These are phyloP conservation scores for Parmelia sp. DNA, from an alignment of 495 filamentous ascomycete species.

Conservation along the genomic window DNA sequence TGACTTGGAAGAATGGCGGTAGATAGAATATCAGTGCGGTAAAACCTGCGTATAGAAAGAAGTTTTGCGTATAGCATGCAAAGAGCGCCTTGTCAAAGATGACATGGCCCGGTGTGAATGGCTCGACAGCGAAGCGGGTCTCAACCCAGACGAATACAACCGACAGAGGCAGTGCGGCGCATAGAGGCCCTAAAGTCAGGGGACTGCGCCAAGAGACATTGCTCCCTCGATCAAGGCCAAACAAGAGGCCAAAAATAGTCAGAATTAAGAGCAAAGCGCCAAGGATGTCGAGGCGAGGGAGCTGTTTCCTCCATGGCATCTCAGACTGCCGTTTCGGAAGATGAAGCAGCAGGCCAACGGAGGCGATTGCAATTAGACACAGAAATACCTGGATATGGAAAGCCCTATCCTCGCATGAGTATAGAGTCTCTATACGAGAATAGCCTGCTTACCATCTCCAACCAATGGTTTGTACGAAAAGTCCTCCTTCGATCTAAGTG, in stretches of 20 bases:
- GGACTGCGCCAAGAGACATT: conserved; percentile 19
- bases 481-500: conserved; percentile 7
- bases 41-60: conserved; percentile 15
- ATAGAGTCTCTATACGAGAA: neutral
- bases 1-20: conserved; percentile 18
- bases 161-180: conserved; percentile 10
- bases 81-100: conserved; percentile 22
- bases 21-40: conserved; percentile 17
- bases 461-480: conserved; percentile 19
- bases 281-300: conserved; percentile 20
- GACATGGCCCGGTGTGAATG: conserved; percentile 21
- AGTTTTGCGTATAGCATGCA: conserved; percentile 18
- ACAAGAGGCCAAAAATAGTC: conserved; percentile 6
- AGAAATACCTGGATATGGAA: conserved; percentile 20
- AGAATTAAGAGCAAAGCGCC: conserved; percentile 16
- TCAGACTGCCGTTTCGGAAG: conserved; percentile 21
- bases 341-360: conserved; percentile 11
- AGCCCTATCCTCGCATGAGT: conserved; percentile 7
- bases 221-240: conserved; percentile 20
- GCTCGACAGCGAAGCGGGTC: conserved; percentile 16
- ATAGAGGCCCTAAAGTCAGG: conserved; percentile 9
- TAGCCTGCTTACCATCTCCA: conserved; percentile 20
- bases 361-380: conserved; percentile 9
- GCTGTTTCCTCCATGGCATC: conserved; percentile 16
- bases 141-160: conserved; percentile 11